Conservation (phyloP, 495 filamentous ascomycete genomes). For the Beverwykella pulmonaria region DNA sequence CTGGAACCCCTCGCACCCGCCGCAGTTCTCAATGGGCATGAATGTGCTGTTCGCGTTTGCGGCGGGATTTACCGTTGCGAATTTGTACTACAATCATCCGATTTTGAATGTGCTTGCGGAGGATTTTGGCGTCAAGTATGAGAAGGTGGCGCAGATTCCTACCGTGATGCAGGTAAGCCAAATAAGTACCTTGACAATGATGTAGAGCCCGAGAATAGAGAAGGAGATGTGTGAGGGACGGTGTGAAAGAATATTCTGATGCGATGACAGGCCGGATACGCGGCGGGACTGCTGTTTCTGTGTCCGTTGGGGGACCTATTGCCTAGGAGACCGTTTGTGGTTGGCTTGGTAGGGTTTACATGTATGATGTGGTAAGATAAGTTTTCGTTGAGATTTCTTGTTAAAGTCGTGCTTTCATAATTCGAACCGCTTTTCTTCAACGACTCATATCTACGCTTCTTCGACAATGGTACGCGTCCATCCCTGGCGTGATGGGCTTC, state of each 20-base stretch:
- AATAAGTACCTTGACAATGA: too few relatives aligned
- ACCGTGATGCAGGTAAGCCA: conserved; percentile 83
- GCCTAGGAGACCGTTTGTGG: conserved; percentile 67
- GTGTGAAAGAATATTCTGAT: too few relatives aligned
- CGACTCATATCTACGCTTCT: neutral
- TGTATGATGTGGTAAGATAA: conserved; percentile 62
- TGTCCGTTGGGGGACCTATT: conserved; percentile 81
- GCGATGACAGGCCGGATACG: conserved; percentile 83
- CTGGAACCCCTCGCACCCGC: conserved; percentile 59
- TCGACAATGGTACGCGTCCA: too few relatives aligned
- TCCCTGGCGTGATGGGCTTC: too few relatives aligned
- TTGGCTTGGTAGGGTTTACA: conserved; percentile 66
- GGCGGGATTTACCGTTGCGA: conserved; percentile 63
- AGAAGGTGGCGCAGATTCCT: conserved; percentile 58
- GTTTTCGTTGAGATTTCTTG: neutral
- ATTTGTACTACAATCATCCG: conserved; percentile 73
- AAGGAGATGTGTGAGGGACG: too few relatives aligned
- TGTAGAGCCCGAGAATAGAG: too few relatives aligned
- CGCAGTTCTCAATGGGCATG: conserved; percentile 60
- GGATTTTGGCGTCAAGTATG: conserved; percentile 61
- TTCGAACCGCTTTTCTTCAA: neutral
- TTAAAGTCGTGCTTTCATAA: neutral
- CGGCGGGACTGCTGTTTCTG: conserved; percentile 70
- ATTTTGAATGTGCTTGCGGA: conserved; percentile 65
- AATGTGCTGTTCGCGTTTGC: conserved; percentile 63